A percentile compares a stretch with the other conserved stretches of the same genome.
These are phyloP conservation scores for Russula brevipes DNA, from an alignment of 768 basidiomycete species.

Conservation along the genomic window DNA sequence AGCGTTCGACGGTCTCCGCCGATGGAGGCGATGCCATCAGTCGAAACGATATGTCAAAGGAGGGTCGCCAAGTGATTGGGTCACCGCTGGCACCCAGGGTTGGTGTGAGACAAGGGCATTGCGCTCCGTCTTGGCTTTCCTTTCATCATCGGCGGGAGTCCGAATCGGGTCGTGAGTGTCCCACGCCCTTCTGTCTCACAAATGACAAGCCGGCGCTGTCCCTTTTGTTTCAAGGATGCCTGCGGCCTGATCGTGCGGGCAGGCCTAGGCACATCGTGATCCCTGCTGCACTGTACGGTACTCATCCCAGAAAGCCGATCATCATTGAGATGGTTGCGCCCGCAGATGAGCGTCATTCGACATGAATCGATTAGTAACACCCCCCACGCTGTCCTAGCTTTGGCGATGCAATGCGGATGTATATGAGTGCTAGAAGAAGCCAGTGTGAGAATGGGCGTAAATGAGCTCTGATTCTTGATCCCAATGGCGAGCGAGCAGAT, in stretches of 20 bases:
- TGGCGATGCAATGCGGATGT: not conserved
- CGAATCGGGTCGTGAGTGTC: not conserved
- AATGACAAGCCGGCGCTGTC: too few relatives aligned
- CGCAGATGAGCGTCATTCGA: not conserved
- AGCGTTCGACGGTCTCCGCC: constrained; percentile 2
- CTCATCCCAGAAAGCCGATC: too few relatives aligned
- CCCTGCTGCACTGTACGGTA: too few relatives aligned
- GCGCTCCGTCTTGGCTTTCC: too few relatives aligned
- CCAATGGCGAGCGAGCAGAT: not conserved
- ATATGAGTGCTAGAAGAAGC: not conserved
- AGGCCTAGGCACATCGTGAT: not conserved
- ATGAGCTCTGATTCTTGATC: not conserved
- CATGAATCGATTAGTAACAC: not conserved
- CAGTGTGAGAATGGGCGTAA: not conserved
- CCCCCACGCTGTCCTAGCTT: not conserved
- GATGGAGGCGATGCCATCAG: constrained; percentile 14
- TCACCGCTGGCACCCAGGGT: too few relatives aligned
- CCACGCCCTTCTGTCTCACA: too few relatives aligned
- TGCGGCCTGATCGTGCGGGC: too few relatives aligned
- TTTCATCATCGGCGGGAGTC: too few relatives aligned
- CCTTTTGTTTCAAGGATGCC: not conserved
- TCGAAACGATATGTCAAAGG: not conserved
- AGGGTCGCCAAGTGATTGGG: too few relatives aligned
- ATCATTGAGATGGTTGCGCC: not conserved
- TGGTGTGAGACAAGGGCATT: not conserved